These are phyloP conservation scores for Colletotrichum sp. DNA, from an alignment of 2,329 filamentous ascomycete genomes.

Conservation along the genomic window DNA sequence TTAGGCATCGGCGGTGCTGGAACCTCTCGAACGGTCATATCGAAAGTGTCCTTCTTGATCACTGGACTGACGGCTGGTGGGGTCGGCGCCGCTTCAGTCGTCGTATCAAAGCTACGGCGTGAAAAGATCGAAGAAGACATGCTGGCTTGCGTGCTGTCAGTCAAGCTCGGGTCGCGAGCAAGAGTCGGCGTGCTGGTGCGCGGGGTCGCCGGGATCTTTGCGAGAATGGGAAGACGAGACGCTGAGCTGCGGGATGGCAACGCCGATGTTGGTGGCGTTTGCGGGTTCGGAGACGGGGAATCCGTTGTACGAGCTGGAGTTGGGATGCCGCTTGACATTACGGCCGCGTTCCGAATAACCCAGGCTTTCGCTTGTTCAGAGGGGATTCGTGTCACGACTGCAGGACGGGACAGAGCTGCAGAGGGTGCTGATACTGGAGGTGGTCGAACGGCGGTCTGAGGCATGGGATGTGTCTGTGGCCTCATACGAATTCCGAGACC, in stretches of 20 bases:
- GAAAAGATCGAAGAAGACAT: conserved; percentile 48
- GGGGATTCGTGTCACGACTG: neutral
- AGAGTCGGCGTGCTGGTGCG: conserved; percentile 39
- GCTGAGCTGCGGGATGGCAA: conserved; percentile 39
- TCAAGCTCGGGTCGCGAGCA: conserved; percentile 40
- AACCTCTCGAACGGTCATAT: neutral
- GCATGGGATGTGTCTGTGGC: neutral
- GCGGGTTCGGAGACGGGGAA: conserved; percentile 26
- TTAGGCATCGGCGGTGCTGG: conserved; percentile 6
- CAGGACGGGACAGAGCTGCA: neutral
- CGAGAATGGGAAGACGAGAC: conserved; percentile 40
- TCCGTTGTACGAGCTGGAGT: conserved; percentile 22
- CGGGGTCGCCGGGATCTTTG: conserved; percentile 35
- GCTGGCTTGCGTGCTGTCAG: conserved; percentile 40
- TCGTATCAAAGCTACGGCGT: conserved; percentile 36
- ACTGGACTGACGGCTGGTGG: conserved; percentile 34
- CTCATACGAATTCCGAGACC: neutral
- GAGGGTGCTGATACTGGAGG: neutral
- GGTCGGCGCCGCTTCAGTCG: conserved; percentile 28
- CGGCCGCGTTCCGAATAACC: neutral
- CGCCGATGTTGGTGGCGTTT: conserved; percentile 24
- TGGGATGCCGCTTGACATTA: conserved; percentile 13
- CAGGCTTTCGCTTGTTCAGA: neutral
- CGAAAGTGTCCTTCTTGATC: conserved; percentile 20
- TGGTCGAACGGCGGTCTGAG: neutral